Percentiles rank a stretch among this genome's conserved stretches.
Conservation (phyloP, 106 monocot genomes). For the Dioscorea dumetorum region DNA sequence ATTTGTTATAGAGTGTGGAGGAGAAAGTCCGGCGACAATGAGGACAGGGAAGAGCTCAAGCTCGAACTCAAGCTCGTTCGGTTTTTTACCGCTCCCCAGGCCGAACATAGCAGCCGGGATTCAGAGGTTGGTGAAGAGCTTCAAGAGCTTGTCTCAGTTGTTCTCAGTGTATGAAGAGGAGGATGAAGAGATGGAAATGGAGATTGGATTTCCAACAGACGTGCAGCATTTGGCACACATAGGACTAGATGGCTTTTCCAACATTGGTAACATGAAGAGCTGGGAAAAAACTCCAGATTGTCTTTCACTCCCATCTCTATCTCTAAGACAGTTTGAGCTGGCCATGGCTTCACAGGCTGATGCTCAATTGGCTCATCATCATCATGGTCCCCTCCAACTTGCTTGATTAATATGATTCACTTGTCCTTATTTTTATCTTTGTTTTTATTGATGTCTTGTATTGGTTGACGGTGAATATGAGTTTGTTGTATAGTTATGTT, state of each 20-base stretch:
- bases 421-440: too few species aligned
- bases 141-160: constrained; percentile 53
- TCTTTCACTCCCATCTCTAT: constrained; percentile 34
- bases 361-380: neutral
- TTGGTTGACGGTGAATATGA: too few species aligned
- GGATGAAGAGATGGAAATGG: constrained; percentile 51
- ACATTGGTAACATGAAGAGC: constrained; percentile 20
- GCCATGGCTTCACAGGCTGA: constrained; percentile 55
- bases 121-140: constrained; percentile 44
- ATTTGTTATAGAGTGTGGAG: neutral
- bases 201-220: constrained; percentile 61
- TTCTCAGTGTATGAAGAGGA: constrained; percentile 47
- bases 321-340: constrained; percentile 51
- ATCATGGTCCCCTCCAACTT: neutral
- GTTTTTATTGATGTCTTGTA: too few species aligned
- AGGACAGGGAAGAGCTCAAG: constrained; percentile 12
- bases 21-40: neutral
- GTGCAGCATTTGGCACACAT: constrained; percentile 65
- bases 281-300: constrained; percentile 20
- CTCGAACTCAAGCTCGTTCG: neutral
- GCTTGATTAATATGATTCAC: neutral
- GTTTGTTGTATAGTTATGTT: too few species aligned
- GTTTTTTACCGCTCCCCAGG: constrained; percentile 13
- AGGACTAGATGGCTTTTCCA: constrained; percentile 49
- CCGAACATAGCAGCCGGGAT: constrained; percentile 21